A percentile compares a stretch with the other conserved stretches of the same genome.
Conservation (phyloP, 805 yeast species). For the Zygosaccharomyces rouxii region DNA sequence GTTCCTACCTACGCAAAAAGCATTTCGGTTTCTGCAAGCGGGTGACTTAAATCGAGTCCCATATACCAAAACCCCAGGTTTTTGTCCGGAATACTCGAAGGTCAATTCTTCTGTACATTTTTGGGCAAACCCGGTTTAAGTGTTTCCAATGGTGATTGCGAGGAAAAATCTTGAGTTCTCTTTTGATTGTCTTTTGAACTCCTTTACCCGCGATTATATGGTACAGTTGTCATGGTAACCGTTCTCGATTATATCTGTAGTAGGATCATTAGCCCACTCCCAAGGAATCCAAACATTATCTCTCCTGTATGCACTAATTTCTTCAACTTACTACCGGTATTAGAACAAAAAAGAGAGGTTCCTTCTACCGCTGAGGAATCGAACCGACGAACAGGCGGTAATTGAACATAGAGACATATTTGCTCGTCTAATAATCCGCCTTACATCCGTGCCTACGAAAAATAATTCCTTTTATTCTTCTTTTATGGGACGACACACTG, state of each 20-base stretch:
- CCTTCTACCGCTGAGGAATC: too few species aligned
- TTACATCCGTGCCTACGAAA: too few species aligned
- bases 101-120: conserved; percentile 45
- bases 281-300: too few species aligned
- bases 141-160: conserved; percentile 48
- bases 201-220: background rate
- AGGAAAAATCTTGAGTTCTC: conserved; percentile 32
- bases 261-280: too few species aligned
- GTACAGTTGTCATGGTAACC: background rate
- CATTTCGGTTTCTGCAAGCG: conserved; percentile 56
- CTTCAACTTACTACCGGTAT: too few species aligned
- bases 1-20: conserved; percentile 50
- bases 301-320: too few species aligned
- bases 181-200: background rate
- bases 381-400: too few species aligned
- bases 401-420: too few species aligned
- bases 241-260: background rate
- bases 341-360: too few species aligned
- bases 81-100: conserved; percentile 50
- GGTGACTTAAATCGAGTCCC: conserved; percentile 38
- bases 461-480: too few species aligned
- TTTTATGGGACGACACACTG: too few species aligned
- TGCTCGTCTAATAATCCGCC: too few species aligned
- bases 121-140: conserved; percentile 38
- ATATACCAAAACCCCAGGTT: conserved; percentile 59